These are phyloP conservation scores for Phytophthora hybrid DNA, from an alignment of 352 stramenopile genomes.

Conservation along the genomic window DNA sequence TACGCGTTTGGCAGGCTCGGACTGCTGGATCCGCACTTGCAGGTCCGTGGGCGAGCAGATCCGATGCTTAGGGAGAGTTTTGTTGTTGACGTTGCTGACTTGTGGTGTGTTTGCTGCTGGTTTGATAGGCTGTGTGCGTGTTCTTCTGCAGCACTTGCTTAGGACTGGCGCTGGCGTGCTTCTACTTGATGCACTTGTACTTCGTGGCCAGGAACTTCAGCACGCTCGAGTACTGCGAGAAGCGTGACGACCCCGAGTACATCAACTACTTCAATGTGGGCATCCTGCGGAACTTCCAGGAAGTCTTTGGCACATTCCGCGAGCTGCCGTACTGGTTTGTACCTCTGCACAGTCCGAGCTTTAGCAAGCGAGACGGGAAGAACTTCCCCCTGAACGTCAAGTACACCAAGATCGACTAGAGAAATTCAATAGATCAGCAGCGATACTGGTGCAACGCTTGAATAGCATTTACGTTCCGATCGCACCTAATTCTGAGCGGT, in stretches of 20 bases:
- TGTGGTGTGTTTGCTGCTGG: no score
- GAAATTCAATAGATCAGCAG: constrained; percentile 23
- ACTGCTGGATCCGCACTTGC: constrained; percentile 62
- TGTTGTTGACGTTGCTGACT: neutral
- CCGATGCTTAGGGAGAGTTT: neutral
- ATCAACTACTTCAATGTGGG: constrained; percentile 86
- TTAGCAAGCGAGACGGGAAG: constrained; percentile 49
- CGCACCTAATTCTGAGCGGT: neutral
- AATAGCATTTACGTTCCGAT: constrained; percentile 16
- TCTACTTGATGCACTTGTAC: constrained; percentile 82
- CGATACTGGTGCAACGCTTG: neutral
- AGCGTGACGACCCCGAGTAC: constrained; percentile 77
- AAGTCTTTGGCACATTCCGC: constrained; percentile 74
- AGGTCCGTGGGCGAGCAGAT: constrained; percentile 47
- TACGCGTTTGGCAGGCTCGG: constrained; percentile 66
- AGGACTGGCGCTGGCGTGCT: constrained; percentile 70
- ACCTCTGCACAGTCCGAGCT: constrained; percentile 65
- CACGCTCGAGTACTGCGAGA: constrained; percentile 91
- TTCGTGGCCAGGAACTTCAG: constrained; percentile 78
- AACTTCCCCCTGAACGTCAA: constrained; percentile 68
- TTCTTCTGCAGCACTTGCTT: constrained; percentile 80
- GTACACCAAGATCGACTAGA: constrained; percentile 62
- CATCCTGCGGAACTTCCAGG: constrained; percentile 74
- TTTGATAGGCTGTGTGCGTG: constrained; percentile 58
- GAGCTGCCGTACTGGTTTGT: constrained; percentile 81